Base-by-base conservation (phyloP, 2,329 filamentous ascomycete species). In the Microdochium paspali region DNA sequence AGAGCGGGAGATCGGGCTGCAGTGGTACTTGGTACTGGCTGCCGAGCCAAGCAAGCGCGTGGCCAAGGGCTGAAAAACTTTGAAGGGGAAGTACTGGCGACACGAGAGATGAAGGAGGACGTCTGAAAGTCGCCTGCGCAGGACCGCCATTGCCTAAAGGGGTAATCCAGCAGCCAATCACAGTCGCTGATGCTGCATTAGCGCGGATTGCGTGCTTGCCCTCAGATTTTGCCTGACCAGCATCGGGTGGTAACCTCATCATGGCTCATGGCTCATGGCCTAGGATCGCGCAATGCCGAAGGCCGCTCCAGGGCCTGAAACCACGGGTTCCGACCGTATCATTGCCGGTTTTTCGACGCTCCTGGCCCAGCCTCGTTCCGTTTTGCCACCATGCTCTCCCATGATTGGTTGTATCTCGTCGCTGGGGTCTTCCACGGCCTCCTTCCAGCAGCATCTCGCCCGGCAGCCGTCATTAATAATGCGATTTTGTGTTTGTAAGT, bases 171-270 rank as follows among this genome's bases (percentile, higher is more conserved):
- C 28, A 43, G 43, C 60, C 61, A 63, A 62, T 63, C 54, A 62
- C 48, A 51, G 46, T 49, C 31, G 53, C 52, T 50, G 50, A 53
- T 52, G 57, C 48, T 44, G 49, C 47, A 50, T 51, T 67, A 66
- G 64, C 58, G 62, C 51, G 53, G 59, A 65, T 66, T 57, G 63
- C 63, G 63, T 66, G 63, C 66, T 66, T 57, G 46, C 48, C 56
- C 52, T 57, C 54, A 54, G 57, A 58, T 60, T 56, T 61, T 61
- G 56, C 47, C 46, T 24, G 23, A 44, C 42, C 42, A 20, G 23
- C 42, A n/a, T n/a, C n/a, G n/a, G n/a, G 21, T 25, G 18, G 21
- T 20, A 44, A 25, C 23, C 23, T 44, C 42, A 26, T 44, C 42
- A 44, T 25, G 42, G 42, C 42, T 44, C 42, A 44, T 25, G 42